A percentile compares a stretch with the other conserved stretches of the same genome.
These are phyloP conservation scores for Crassisporium funariophilum DNA, from an alignment of 768 basidiomycete genomes.

Conservation along the genomic window DNA sequence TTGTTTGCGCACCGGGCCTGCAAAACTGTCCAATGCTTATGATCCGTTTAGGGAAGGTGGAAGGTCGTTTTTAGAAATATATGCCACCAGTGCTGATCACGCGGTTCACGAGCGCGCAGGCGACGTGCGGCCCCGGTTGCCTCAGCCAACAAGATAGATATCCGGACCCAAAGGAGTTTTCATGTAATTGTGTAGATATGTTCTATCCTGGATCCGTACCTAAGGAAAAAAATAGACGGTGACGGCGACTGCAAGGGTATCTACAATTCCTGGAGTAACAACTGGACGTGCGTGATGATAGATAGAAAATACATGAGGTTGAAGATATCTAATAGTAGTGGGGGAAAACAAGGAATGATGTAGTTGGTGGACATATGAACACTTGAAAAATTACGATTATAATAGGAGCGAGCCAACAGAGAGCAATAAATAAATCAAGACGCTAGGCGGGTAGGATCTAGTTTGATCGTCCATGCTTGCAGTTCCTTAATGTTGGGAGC, in stretches of 20 bases:
- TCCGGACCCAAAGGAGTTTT: too few species aligned
- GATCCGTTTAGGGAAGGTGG: too few species aligned
- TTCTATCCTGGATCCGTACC: too few species aligned
- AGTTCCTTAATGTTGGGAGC: constrained; percentile 83
- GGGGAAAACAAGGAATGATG: constrained; percentile 4
- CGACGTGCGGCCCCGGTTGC: too few species aligned
- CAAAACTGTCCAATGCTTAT: too few species aligned
- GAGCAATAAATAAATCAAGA: constrained; percentile 19
- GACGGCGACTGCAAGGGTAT: constrained; percentile 6
- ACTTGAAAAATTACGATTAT: constrained; percentile 20
- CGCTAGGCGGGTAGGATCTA: constrained; percentile 77
- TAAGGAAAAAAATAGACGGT: too few species aligned
- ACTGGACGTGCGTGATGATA: constrained; percentile 5
- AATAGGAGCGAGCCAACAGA: constrained; percentile 15
- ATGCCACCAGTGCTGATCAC: too few species aligned
- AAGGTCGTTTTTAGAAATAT: too few species aligned
- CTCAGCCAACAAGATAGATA: too few species aligned
- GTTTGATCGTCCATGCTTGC: constrained; percentile 79
- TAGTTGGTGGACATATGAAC: constrained; percentile 14
- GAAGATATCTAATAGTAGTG: constrained; percentile 16
- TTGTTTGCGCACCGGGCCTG: too few species aligned
- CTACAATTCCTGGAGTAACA: constrained; percentile 3
- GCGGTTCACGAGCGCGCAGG: too few species aligned
- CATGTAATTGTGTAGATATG: too few species aligned
- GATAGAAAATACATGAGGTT: constrained; percentile 19